Base-by-base conservation (phyloP, 352 stramenopile species). In the Pythium rishiriense region DNA sequence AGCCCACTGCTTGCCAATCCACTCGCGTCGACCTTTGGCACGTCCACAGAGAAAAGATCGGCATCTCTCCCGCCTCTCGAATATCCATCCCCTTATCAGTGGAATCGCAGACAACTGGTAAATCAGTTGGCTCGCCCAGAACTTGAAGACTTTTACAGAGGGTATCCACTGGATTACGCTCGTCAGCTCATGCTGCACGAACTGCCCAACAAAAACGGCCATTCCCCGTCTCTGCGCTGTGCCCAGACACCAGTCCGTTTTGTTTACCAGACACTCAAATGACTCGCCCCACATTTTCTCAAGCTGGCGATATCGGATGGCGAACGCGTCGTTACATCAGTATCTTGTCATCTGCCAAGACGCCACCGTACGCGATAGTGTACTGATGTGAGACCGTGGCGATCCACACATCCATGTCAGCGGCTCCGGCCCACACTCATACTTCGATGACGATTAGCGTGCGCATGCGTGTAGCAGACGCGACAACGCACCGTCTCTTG, bases 321-420 rank as follows among this genome's bases (percentile, higher is more conserved):
- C 31, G 31, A 11, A 35, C 31, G 3, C 1, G 12, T 6, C 37
- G 12, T 17, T 43, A 43, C 14, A 9, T 43, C 14, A 43, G 12
- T 43, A 43, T 17, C 37, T 43, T 12, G n/a, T 21, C 37, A 6
- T 5, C 37, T 42, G 14, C 35, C 19, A 4, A 4, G 5, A 42
- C 35, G 14, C 35, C 3, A 42, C 35, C 19, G 12, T 2, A 19
- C 14, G 6, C 31, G 11, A 6, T 37, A 37, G 31, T 43, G 37
- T 43, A 43, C 37, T 43, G 19, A 43, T 43, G 14, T 43, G 37
- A 43, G 37, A 43, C 37, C 37, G 11, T 43, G 33, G 33, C 33
- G 37, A 43, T 43, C 37, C 37, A 43, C 37, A 43, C 37, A 43
- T 43, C 37, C 37, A 43, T 43, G 37, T 43, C 37, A 43, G 37